Evolutionary conservation across 371 early-diverging fungal species (phyloP).

Genomic region (Mucor lusitanicus): DNA sequence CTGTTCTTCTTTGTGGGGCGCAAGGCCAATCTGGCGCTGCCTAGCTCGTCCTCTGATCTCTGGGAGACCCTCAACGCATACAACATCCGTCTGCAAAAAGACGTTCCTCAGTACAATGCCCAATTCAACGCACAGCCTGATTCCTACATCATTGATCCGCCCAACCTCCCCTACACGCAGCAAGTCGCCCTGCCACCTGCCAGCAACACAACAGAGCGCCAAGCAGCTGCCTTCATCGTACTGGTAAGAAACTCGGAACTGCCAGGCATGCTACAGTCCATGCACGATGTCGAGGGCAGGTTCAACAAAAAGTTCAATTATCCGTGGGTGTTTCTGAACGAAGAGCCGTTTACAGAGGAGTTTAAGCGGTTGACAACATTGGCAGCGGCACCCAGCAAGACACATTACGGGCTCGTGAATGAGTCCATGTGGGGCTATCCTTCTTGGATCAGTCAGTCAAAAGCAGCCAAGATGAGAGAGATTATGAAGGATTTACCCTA

Average conservation of each 20-base stretch:
- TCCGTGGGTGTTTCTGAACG: constrained; percentile 81
- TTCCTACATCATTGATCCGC: constrained; percentile 32
- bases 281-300: constrained; percentile 64
- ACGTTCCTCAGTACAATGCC: background rate
- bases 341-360: constrained; percentile 71
- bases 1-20: constrained; percentile 17
- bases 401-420: constrained; percentile 47
- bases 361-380: constrained; percentile 47
- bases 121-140: constrained; percentile 20
- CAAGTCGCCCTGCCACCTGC: constrained; percentile 28
- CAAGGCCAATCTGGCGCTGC: background rate
- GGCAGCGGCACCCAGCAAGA: constrained; percentile 50
- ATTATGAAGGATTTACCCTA: constrained; percentile 76
- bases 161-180: constrained; percentile 25
- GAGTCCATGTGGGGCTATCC: constrained; percentile 86
- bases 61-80: background rate
- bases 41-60: background rate
- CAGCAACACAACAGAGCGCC: constrained; percentile 37
- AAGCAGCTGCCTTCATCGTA: constrained; percentile 64
- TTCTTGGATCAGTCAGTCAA: constrained; percentile 70
- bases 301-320: constrained; percentile 80
- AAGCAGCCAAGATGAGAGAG: constrained; percentile 56
- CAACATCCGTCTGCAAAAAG: background rate
- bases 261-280: constrained; percentile 60
- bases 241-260: constrained; percentile 76